Evolutionary conservation across 345 rosid genomes (phyloP).

Genomic region (Nephelium lappaceum): DNA sequence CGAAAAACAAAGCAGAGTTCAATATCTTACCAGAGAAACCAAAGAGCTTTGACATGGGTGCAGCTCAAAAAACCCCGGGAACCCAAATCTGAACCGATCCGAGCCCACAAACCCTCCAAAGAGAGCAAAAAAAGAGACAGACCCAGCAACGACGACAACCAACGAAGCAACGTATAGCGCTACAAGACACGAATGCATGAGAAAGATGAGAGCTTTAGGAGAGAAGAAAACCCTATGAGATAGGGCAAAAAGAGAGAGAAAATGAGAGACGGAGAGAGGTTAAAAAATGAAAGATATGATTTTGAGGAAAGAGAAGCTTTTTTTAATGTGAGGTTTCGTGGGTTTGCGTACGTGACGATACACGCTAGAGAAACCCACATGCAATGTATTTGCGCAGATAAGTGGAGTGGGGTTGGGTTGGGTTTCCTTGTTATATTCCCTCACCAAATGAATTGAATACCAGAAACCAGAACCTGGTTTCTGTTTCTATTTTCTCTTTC

Average conservation of each 20-base stretch:
- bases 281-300: not conserved
- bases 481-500: not conserved
- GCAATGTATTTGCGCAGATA: conserved; percentile 64
- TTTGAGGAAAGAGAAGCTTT: not conserved
- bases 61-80: conserved; percentile 53
- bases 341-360: conserved; percentile 35
- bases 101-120: conserved; percentile 65
- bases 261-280: not conserved
- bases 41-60: conserved; percentile 77
- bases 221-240: conserved; percentile 63
- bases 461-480: conserved; percentile 20
- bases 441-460: conserved; percentile 27
- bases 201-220: conserved; percentile 33
- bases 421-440: conserved; percentile 49
- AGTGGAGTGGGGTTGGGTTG: conserved; percentile 27
- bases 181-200: conserved; percentile 53
- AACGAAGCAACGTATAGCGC: conserved; percentile 16
- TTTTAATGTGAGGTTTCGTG: conserved; percentile 9
- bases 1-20: not conserved
- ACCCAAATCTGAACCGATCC: conserved; percentile 39
- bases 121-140: conserved; percentile 73
- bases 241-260: conserved; percentile 70
- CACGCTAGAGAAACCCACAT: conserved; percentile 41
- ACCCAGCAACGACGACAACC: conserved; percentile 29
- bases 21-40: conserved; percentile 58